Evolutionary conservation across 139 green algal species (phyloP), one percentile per base, ranked within the genome.

Genomic region (Astrephomene gubernaculifera): DNA sequence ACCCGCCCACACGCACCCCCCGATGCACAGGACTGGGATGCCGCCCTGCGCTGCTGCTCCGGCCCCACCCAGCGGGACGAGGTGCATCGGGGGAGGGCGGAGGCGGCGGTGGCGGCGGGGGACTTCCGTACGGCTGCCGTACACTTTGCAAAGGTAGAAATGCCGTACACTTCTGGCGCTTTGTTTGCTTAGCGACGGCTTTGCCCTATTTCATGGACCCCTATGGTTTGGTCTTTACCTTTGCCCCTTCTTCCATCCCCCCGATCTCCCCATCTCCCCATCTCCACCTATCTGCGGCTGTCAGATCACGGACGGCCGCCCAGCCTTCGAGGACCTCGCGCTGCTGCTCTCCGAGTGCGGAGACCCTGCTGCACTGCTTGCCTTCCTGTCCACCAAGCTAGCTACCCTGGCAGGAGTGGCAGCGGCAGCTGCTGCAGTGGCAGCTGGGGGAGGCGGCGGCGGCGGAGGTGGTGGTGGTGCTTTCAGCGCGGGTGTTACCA

Each of bases 241-340:
- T n/a, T n/a, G n/a, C n/a, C n/a, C n/a, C n/a, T n/a, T n/a, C n/a
- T n/a, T n/a, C n/a, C n/a, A n/a, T n/a, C n/a, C n/a, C n/a, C n/a
- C n/a, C n/a, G n/a, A n/a, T n/a, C n/a, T n/a, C n/a, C n/a, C n/a
- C n/a, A n/a, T n/a, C n/a, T n/a, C n/a, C n/a, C n/a, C n/a, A n/a
- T n/a, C n/a, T n/a, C n/a, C n/a, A n/a, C n/a, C n/a, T n/a, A n/a
- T n/a, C n/a, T n/a, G n/a, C n/a, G n/a, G n/a, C n/a, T n/a, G n/a
- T n/a, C 86, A 90, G 86, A 44, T 95, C 25, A 39, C 89, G 6
- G 87, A 87, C 2, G 87, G 87, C n/a, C 73, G 61, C 14, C 94
- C 94, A 9, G 85, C 87, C 19, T 99, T 99, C 88, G 96, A 99
- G 89, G 95, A 99, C 69, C 60, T 98, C 27, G 92, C 95, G 10